These are phyloP conservation scores for Naumovozyma castellii DNA, from an alignment of 805 yeast species.

Conservation along the genomic window DNA sequence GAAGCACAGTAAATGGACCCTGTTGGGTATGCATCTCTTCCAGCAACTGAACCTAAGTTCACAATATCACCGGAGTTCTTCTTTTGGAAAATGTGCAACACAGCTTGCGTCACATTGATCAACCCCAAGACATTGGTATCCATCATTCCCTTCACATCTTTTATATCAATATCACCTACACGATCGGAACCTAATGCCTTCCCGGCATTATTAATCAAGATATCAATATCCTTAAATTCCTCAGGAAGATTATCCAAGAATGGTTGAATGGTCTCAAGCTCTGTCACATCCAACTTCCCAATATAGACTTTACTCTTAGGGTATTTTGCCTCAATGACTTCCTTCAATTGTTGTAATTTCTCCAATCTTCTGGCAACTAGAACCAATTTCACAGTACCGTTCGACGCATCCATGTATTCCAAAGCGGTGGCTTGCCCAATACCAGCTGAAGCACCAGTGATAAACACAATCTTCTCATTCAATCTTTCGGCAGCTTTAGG, in stretches of 20 bases:
- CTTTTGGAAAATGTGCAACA: conserved; percentile 52
- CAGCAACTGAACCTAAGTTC: conserved; percentile 70
- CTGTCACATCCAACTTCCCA: conserved; percentile 48
- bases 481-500: conserved; percentile 69
- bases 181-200: conserved; percentile 71
- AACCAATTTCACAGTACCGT: conserved; percentile 61
- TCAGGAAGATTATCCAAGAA: conserved; percentile 47
- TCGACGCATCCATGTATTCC: conserved; percentile 69
- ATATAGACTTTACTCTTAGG: conserved; percentile 39
- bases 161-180: conserved; percentile 57
- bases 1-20: conserved; percentile 73
- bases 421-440: conserved; percentile 88
- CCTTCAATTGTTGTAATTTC: conserved; percentile 42
- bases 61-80: conserved; percentile 67
- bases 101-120: conserved; percentile 72
- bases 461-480: conserved; percentile 66
- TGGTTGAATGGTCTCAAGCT: conserved; percentile 40
- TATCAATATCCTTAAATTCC: conserved; percentile 55
- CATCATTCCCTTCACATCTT: conserved; percentile 67
- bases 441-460: conserved; percentile 97
- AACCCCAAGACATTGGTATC: conserved; percentile 82
- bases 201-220: conserved; percentile 66
- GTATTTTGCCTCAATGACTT: conserved; percentile 38
- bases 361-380: conserved; percentile 73
- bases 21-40: conserved; percentile 70